These are phyloP conservation scores for Tylopilus vinaceipallidus DNA, from an alignment of 768 basidiomycete genomes.

Conservation along the genomic window DNA sequence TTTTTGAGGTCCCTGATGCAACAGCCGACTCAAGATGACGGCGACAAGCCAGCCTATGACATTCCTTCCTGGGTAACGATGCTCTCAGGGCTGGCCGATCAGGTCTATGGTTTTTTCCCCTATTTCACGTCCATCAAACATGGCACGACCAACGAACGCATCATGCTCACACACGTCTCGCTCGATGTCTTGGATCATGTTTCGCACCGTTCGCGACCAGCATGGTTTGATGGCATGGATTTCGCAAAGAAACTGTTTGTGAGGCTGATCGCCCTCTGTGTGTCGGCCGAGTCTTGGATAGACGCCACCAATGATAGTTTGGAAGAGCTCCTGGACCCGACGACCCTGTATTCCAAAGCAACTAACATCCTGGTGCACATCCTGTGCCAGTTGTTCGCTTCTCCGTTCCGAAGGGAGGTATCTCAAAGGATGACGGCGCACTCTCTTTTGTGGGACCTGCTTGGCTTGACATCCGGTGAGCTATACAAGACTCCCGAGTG, in stretches of 20 bases:
- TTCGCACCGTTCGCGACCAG: conserved; percentile 46
- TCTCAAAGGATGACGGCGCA: conserved; percentile 20
- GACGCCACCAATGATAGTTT: conserved; percentile 41
- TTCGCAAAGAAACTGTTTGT: conserved; percentile 50
- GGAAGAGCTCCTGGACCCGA: conserved; percentile 45
- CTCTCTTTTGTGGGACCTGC: conserved; percentile 21
- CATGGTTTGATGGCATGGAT: conserved; percentile 46
- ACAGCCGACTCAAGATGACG: conserved; percentile 34
- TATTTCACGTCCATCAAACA: conserved; percentile 48
- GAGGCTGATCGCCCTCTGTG: conserved; percentile 52
- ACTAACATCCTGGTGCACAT: conserved; percentile 43
- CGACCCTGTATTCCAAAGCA: conserved; percentile 46
- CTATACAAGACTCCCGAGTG: neutral
- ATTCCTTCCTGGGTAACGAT: conserved; percentile 49
- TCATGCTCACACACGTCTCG: conserved; percentile 51
- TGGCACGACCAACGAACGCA: conserved; percentile 55
- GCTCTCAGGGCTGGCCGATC: conserved; percentile 50
- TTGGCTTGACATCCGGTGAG: conserved; percentile 14
- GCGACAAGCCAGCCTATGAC: conserved; percentile 30
- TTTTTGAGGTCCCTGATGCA: conserved; percentile 41
- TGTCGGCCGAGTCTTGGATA: conserved; percentile 58
- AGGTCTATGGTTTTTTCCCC: conserved; percentile 55
- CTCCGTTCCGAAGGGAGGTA: conserved; percentile 19
- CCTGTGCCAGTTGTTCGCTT: conserved; percentile 35
- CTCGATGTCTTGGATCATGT: conserved; percentile 54